Conservation (phyloP, 257 asterid genomes). For the Plantago ovata region DNA sequence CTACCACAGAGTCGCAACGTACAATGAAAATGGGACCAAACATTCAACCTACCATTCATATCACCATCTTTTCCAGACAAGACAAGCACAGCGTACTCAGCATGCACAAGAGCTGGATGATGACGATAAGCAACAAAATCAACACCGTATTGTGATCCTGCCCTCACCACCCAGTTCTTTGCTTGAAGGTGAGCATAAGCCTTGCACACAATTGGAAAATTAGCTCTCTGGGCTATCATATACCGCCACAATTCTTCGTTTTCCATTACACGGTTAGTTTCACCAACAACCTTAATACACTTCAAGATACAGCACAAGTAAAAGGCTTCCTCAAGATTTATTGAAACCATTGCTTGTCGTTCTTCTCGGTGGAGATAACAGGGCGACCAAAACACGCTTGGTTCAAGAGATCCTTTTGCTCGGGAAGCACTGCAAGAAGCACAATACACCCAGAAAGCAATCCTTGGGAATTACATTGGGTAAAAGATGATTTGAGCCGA, state of each 20-base stretch:
- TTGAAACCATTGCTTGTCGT: slow-evolving; percentile 63
- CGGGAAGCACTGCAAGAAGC: slow-evolving; percentile 48
- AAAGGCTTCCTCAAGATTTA: slow-evolving; percentile 70
- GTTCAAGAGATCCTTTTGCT: slow-evolving; percentile 51
- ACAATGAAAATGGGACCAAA: slow-evolving; percentile 82
- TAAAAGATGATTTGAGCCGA: slow-evolving; percentile 50
- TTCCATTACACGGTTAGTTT: slow-evolving; percentile 22
- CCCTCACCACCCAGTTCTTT: slow-evolving; percentile 78
- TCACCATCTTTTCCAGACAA: slow-evolving; percentile 17
- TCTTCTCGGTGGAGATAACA: slow-evolving; percentile 41
- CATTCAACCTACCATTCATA: slow-evolving; percentile 48
- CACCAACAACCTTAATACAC: slow-evolving; percentile 52
- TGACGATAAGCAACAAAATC: slow-evolving; percentile 83
- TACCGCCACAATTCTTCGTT: slow-evolving; percentile 49
- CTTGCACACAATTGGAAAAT: slow-evolving; percentile 37
- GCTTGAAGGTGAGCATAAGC: slow-evolving; percentile 70
- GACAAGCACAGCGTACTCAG: slow-evolving; percentile 75
- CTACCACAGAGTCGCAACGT: slow-evolving; percentile 78
- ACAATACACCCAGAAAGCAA: slow-evolving; percentile 44
- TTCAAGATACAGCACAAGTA: slow-evolving; percentile 42
- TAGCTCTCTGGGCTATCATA: slow-evolving; percentile 31
- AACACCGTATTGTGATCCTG: slow-evolving; percentile 65
- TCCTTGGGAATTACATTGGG: slow-evolving; percentile 44
- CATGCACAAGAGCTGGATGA: slow-evolving; percentile 79
- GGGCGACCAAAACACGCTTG: slow-evolving; percentile 67